A percentile compares a stretch with the other conserved stretches of the same genome.
These are phyloP conservation scores for Rhodotorula kratochvilovae DNA, from an alignment of 768 basidiomycete genomes.

Conservation along the genomic window DNA sequence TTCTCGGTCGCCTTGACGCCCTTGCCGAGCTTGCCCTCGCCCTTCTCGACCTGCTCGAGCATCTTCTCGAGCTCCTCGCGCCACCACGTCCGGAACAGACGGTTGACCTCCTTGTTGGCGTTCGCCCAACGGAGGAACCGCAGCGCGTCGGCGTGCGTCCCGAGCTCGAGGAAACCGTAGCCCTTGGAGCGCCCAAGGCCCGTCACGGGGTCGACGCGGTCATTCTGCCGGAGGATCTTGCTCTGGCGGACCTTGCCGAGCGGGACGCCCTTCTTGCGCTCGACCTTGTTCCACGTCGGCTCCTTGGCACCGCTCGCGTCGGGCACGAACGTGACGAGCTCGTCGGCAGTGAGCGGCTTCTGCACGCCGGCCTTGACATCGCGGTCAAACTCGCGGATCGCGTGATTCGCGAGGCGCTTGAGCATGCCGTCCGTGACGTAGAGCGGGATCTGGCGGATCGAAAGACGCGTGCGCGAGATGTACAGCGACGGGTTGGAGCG, in stretches of 20 bases:
- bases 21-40: slow-evolving; percentile 38
- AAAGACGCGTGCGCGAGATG: slow-evolving; percentile 89
- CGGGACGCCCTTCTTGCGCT: slow-evolving; percentile 49
- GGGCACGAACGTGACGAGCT: slow-evolving; percentile 54
- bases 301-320: slow-evolving; percentile 44
- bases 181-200: slow-evolving; percentile 85
- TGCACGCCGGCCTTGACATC: slow-evolving; percentile 67
- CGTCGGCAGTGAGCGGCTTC: slow-evolving; percentile 64
- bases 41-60: slow-evolving; percentile 45
- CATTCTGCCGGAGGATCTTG: slow-evolving; percentile 84
- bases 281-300: slow-evolving; percentile 38
- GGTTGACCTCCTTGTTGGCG: slow-evolving; percentile 66
- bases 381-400: slow-evolving; percentile 68
- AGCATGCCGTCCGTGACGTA: slow-evolving; percentile 85
- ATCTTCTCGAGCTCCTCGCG: slow-evolving; percentile 61
- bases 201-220: slow-evolving; percentile 81
- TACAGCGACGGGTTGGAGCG: slow-evolving; percentile 89
- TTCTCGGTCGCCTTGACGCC: slow-evolving; percentile 29
- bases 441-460: slow-evolving; percentile 83
- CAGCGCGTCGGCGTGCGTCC: slow-evolving; percentile 79
- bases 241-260: slow-evolving; percentile 69
- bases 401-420: slow-evolving; percentile 78
- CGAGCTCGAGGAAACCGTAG: slow-evolving; percentile 91
- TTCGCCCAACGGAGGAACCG: slow-evolving; percentile 91
- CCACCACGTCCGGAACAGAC: slow-evolving; percentile 76